Base-by-base conservation (phyloP, 768 basidiomycete species). In the Cystobasidium onofrii region DNA sequence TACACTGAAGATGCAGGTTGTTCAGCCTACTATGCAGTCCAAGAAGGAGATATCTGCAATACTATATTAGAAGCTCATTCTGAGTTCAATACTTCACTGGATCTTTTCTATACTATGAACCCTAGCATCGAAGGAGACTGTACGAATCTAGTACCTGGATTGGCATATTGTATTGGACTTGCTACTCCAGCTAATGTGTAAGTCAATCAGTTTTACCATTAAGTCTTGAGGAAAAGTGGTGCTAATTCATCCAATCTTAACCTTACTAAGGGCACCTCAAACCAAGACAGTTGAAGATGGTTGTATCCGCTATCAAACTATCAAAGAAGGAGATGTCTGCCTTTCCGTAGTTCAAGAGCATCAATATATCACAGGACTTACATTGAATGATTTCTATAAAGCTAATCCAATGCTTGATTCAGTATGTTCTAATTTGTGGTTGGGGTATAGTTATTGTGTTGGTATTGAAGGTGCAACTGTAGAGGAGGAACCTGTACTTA, bases 301-400 rank as follows among this genome's bases (percentile, higher is more conserved):
- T 13, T 71, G 69, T 34, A 57, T 44, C 3, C 52, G 69, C 29
- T 71, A 57, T 36, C 69, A 71, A 29, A 60, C 33, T 20, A 34
- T 60, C 33, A 27, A 60, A 60, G 57, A 60, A 60, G 57, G 57
- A 60, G 57, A 60, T 60, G 27, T 33, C 69, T 71, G 69, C 54
- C 69, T 71, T 9, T 29, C 29, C 13, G 33, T 60, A 27, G 57
- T 60, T 4, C 15, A 12, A 20, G 57, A 60, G 15, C 6, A 27
- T 29, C 12, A 60, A 29, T 34, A 27, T 13, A 60, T 34, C 6
- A 60, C 57, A 2, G 25, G 29, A 27, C 15, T 60, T 2, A 34
- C 25, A 6, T 29, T 60, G 33, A 15, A 60, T 17, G 29, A 60
- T 13, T 60, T 60, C 25, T 60, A 60, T 29, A 15, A 34, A 17